Base-by-base conservation (phyloP, 78 protist species). In the Chrysochromulina tobinii region DNA sequence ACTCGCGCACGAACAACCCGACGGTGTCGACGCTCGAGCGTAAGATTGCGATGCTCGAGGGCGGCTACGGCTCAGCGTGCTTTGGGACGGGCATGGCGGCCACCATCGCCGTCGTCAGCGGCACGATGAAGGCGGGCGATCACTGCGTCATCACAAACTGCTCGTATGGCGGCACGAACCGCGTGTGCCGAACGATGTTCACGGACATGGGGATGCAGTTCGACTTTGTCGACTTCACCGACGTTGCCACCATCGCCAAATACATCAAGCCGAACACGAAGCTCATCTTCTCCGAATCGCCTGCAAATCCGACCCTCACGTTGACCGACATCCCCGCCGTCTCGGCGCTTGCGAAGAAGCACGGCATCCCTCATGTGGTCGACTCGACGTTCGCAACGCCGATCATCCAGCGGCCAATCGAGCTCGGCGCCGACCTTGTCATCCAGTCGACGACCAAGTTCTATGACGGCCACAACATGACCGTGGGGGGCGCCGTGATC, bases 311-410 rank as follows among this genome's bases (percentile, higher is more conserved):
- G 57, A 88, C 90, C 25, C 68, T 88, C 86, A 6, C 88, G 3
- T 89, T 94, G 21, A 89, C 93, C 20, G 97, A 96, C 88, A 27
- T 96, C 67, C 23, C 54, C 20, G 96, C 93, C 59, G 86, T 94
- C 67, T 79, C 89, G 15, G 87, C 61, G 55, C 90, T 96, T 2
- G 94, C 90, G 6, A 89, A 86, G 73, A 69, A 61, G n/a, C 27
- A 89, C 4, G 84, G 83, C 59, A 53, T 91, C 57, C 11, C 89
- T 0, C 79, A 87, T 15, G 92, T 89, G n/a, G 54, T 68, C 67
- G 98, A 96, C 90, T 85, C 92, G 21, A 96, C 98, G 25, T 96
- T 96, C 90, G 94, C 94, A n/a, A 64, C 95, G 4, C 94, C 94
- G 2, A 64, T 91, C 91, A 89, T 91, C 59, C 12, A 14, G 48